Evolutionary conservation across 495 filamentous ascomycete genomes (phyloP).

Genomic region (Podospora appendiculata): DNA sequence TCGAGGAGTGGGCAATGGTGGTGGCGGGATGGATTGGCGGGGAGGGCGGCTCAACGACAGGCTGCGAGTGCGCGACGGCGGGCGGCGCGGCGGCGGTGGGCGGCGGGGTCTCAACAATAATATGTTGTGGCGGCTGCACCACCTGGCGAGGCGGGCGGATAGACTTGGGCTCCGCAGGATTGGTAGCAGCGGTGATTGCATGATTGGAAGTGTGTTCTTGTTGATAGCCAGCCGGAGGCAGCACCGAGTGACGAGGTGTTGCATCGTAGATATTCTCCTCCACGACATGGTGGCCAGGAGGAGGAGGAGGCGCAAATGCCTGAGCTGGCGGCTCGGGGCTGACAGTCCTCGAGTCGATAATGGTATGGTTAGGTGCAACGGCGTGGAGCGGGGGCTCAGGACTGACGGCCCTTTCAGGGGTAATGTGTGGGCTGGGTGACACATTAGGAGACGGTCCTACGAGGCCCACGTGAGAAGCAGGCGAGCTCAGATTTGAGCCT

Average conservation of each 20-base stretch:
- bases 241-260: conserved; percentile 26
- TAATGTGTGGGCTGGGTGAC: conserved; percentile 19
- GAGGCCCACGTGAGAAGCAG: conserved; percentile 3
- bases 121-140: neutral
- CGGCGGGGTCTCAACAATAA: neutral
- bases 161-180: neutral
- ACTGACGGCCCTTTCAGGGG: conserved; percentile 26
- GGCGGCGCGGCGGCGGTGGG: neutral
- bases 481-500: conserved; percentile 2
- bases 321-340: conserved; percentile 20
- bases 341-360: conserved; percentile 9
- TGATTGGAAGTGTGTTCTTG: neutral
- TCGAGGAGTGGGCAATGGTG: neutral
- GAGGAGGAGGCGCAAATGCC: conserved; percentile 1
- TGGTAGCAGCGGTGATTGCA: neutral
- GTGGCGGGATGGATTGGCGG: too few relatives aligned
- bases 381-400: conserved; percentile 18
- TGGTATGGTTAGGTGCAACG: neutral
- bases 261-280: conserved; percentile 40
- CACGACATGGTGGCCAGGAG: neutral
- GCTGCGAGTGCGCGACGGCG: neutral
- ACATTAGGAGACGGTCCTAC: conserved; percentile 6
- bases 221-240: neutral
- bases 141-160: neutral
- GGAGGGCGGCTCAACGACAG: neutral